Base-by-base conservation (phyloP, 2,329 filamentous ascomycete species). In the Teratosphaeria destructans region DNA sequence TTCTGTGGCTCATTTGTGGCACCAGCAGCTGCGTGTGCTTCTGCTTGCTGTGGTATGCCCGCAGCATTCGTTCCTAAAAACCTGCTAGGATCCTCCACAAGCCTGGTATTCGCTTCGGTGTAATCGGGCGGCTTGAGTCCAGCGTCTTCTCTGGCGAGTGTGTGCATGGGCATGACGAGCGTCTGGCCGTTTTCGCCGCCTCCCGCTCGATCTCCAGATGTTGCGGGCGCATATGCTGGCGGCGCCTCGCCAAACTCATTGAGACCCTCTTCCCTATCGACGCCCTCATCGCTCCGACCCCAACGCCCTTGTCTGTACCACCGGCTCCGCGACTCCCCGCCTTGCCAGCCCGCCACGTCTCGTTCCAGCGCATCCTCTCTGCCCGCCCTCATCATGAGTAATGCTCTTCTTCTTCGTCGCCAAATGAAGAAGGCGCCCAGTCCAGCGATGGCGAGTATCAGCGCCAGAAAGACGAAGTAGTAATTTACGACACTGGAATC, bases 161-260 rank as follows among this genome's bases (percentile, higher is more conserved):
- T 71, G 55, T 73, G 71, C 56, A 76, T 62, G 3, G 77, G 77
- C 43, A 77, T 67, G 8, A 72, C 63, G n/a, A 60, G 59, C 23
- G 8, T 62, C 29, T n/a, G 37, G 61, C 53, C 66, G 55, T 60
- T 59, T 37, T 65, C 65, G 14, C 70, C 66, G 27, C 61, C 63
- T 54, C 53, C 27, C 26, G 34, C 43, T 27, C 55, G 43, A 23
- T n/a, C 43, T 49, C 11, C 55, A 37, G 55, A 39, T 61, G 73
- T 74, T 0, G 59, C 74, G 11, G 58, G 74, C 65, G 66, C 75
- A 68, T 88, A 88, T 0, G 85, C 83, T 55, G 85, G 85, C 56
- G 85, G 85, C 10, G 84, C 82, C 69, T 87, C 83, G 32, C 85
- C 85, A 52, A 79, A 71, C 73, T 86, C 84, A 67, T 87, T 80